phyloP scores from a whole-genome alignment of 163 green algal genomes.

The Scenedesmus sp. region DNA sequence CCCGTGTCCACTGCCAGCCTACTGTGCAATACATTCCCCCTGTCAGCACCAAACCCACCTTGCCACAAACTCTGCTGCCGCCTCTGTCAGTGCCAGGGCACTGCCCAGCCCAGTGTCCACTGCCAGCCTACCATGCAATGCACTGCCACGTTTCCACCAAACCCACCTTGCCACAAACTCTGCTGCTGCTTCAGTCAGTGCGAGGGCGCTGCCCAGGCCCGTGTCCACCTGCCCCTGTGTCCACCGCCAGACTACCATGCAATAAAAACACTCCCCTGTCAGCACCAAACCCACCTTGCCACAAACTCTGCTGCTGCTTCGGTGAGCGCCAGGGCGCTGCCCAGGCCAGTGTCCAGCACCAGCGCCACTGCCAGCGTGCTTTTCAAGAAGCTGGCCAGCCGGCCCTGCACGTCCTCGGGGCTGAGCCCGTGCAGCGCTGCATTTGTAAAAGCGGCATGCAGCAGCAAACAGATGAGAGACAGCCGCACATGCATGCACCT shows the following conservation, averaged over 20 bases:
- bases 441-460: neutral
- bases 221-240: slow-evolving; percentile 68
- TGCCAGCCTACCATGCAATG: slow-evolving; percentile 67
- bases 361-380: slow-evolving; percentile 71
- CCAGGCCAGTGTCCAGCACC: slow-evolving; percentile 84
- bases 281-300: slow-evolving; percentile 64
- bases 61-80: slow-evolving; percentile 87
- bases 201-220: slow-evolving; percentile 74
- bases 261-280: neutral
- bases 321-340: slow-evolving; percentile 86
- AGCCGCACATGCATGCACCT: neutral
- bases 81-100: slow-evolving; percentile 88
- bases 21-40: neutral
- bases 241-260: too few relatives aligned
- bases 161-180: slow-evolving; percentile 88
- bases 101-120: slow-evolving; percentile 70
- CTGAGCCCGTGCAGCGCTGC: slow-evolving; percentile 48
- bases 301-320: slow-evolving; percentile 92
- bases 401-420: slow-evolving; percentile 34
- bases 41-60: slow-evolving; percentile 61
- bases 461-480: neutral
- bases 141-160: slow-evolving; percentile 61
- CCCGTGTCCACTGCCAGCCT: too few relatives aligned
- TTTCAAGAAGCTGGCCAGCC: slow-evolving; percentile 48
- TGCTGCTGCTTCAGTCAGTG: slow-evolving; percentile 82